Conservation (phyloP, 805 yeast species). For the Nakazawaea populi region DNA sequence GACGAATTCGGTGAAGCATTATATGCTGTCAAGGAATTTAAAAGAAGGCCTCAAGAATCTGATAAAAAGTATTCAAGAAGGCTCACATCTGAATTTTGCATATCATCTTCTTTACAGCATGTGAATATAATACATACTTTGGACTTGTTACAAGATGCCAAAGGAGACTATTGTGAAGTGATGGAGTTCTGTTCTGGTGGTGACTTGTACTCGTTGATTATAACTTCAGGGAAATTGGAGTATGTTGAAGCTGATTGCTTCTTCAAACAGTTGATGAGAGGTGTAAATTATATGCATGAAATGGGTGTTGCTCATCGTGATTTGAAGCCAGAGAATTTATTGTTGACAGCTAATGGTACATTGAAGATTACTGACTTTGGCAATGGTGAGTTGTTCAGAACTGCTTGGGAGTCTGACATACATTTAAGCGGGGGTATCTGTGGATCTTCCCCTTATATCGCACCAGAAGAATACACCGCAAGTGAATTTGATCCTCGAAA, state of each 20-base stretch:
- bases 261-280: constrained; percentile 78
- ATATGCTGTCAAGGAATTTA: constrained; percentile 87
- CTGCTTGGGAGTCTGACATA: constrained; percentile 77
- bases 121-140: constrained; percentile 70
- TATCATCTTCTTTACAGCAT: constrained; percentile 73
- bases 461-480: constrained; percentile 75
- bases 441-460: constrained; percentile 86
- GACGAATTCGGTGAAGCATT: constrained; percentile 37
- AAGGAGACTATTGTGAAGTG: constrained; percentile 78
- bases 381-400: constrained; percentile 72
- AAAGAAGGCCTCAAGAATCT: constrained; percentile 52
- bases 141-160: constrained; percentile 74
- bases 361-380: constrained; percentile 89
- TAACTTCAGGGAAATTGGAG: constrained; percentile 73
- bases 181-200: constrained; percentile 86
- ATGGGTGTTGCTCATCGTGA: constrained; percentile 91
- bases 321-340: constrained; percentile 79
- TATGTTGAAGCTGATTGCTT: constrained; percentile 86
- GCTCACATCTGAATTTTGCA: constrained; percentile 77
- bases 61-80: constrained; percentile 66
- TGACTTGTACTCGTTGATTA: constrained; percentile 67
- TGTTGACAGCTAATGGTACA: constrained; percentile 65
- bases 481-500: constrained; percentile 74
- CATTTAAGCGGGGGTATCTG: constrained; percentile 71
- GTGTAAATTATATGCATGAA: constrained; percentile 82